Base-by-base conservation (phyloP, 306 rosid genomes). In the Vicia sativa region DNA sequence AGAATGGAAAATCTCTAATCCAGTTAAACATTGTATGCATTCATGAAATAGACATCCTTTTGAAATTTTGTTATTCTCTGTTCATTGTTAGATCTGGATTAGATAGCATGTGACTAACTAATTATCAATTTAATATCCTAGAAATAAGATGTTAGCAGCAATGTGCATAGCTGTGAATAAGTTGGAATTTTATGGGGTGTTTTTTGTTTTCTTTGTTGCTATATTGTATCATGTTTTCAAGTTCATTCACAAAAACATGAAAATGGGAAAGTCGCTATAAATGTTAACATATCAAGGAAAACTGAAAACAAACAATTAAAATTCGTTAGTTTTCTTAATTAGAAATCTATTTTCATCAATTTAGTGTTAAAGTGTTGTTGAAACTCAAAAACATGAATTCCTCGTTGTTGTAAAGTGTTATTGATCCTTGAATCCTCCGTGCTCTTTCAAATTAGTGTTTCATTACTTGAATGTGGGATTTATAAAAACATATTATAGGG, bases 1-100 rank as follows among this genome's bases (percentile, higher is more conserved):
- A 25, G 96, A 93, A 70, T 93, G 97, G 98, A 90, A 85, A 74
- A 66, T 77, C 76, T 83, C 87, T 60, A 93, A 93, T 83, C 98
- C 97, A 9, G 95, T 93, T 73, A n/a, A 96, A 93, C 39, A 72
- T 93, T 90, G 98, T 92, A 92, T 65, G 82, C 66, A 62, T 28
- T 26, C 71, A 23, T 18, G 54, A 59, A 42, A 35, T 72, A n/a
- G 12, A 13, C 48, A 21, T 59, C 56, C 43, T 34, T 26, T 59
- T 50, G 19, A 28, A 2, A 5, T 25, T 34, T 1, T 66, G 15
- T 34, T 57, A 13, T 25, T 60, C 55, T 46, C 45, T 41, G 56
- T 49, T 46, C 25, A 2, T 72, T 48, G 71, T 34, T 29, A 37
- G 11, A 25, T 45, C 49, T 60, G 35, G 48, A 67, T 35, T 35